Percentiles rank a stretch among this genome's conserved stretches.
Evolutionary conservation across 257 asterid genomes (phyloP).

Genomic region (Solanum commersonii): DNA sequence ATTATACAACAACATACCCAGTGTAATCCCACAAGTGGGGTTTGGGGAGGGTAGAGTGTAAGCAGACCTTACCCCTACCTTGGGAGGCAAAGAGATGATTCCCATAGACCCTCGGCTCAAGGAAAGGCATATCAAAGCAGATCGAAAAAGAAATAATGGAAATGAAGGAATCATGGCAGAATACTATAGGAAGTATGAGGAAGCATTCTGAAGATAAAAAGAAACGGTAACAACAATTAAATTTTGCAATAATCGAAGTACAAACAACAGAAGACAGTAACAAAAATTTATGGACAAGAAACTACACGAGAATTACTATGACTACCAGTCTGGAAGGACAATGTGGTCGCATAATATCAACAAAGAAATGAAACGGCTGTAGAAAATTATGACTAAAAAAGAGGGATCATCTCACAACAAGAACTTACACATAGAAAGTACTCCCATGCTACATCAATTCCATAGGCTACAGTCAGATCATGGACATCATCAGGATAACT

Average conservation of each 20-base stretch:
- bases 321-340: not conserved
- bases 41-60: not conserved
- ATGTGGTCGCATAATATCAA: not conserved
- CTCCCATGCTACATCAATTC: constrained; percentile 58
- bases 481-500: constrained; percentile 84
- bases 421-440: constrained; percentile 63
- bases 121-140: not conserved
- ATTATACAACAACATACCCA: not conserved
- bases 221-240: not conserved
- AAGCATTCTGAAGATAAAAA: not conserved
- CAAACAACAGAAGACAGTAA: not conserved
- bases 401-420: not conserved
- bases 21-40: not conserved
- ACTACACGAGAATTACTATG: not conserved
- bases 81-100: not conserved
- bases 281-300: not conserved
- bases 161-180: not conserved
- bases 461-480: constrained; percentile 53
- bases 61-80: not conserved
- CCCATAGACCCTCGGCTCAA: not conserved
- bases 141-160: not conserved
- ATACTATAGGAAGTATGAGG: not conserved
- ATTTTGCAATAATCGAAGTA: not conserved
- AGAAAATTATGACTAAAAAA: not conserved
- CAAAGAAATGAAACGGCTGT: not conserved